phyloP scores from a whole-genome alignment of 2,329 filamentous ascomycete species.

The Alternaria atra region DNA sequence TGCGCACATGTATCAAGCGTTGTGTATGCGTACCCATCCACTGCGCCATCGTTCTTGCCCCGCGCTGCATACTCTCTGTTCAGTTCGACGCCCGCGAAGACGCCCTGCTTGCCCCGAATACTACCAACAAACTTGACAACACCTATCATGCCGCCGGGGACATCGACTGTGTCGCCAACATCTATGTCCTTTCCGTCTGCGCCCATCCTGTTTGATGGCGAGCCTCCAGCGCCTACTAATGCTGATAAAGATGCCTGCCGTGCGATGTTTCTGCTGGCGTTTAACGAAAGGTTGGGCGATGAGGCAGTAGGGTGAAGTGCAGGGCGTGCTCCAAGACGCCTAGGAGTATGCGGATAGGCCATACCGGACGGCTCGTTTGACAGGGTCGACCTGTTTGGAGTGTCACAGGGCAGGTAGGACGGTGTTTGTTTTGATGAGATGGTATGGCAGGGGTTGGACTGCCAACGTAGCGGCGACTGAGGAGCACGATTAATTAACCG shows the following conservation, averaged over 20 bases:
- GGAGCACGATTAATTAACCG: slow-evolving; percentile 18
- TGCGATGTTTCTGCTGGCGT: slow-evolving; percentile 60
- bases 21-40: slow-evolving; percentile 76
- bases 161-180: slow-evolving; percentile 86
- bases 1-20: background rate
- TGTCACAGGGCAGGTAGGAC: slow-evolving; percentile 19
- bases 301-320: slow-evolving; percentile 54
- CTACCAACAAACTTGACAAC: slow-evolving; percentile 87
- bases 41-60: slow-evolving; percentile 96
- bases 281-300: slow-evolving; percentile 54
- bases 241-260: slow-evolving; percentile 78
- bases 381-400: slow-evolving; percentile 23
- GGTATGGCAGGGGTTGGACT: slow-evolving; percentile 13
- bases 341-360: slow-evolving; percentile 54
- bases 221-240: slow-evolving; percentile 64
- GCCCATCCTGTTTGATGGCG: slow-evolving; percentile 54
- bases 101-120: slow-evolving; percentile 88
- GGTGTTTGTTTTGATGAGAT: slow-evolving; percentile 25
- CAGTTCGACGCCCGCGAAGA: slow-evolving; percentile 92
- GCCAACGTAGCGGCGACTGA: slow-evolving; percentile 9
- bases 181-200: slow-evolving; percentile 65
- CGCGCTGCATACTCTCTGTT: slow-evolving; percentile 78
- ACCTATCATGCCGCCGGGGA: slow-evolving; percentile 91
- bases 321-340: slow-evolving; percentile 51
- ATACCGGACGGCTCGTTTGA: slow-evolving; percentile 34